A percentile compares a stretch with the other conserved stretches of the same genome.
phyloP scores from a whole-genome alignment of 176 grass and related monocot species.

The Canna indica region DNA sequence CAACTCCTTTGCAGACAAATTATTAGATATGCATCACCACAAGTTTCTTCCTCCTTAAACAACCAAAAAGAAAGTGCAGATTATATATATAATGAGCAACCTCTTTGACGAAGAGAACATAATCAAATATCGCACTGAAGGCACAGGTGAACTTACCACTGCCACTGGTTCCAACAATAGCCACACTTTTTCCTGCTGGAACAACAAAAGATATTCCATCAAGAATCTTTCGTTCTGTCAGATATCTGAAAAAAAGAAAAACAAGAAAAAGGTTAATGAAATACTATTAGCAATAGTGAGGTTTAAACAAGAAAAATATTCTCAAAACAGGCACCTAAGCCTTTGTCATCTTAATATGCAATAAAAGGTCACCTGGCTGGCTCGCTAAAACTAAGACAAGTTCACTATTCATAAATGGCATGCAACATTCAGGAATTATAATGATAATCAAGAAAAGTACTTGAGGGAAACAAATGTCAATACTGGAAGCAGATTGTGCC shows the following conservation, averaged over 20 bases:
- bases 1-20: not conserved
- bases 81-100: not conserved
- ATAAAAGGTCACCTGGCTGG: not conserved
- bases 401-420: not conserved
- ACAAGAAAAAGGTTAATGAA: not conserved
- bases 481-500: no score
- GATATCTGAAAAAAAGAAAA: conserved; percentile 54
- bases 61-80: not conserved
- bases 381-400: not conserved
- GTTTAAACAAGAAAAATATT: not conserved
- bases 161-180: conserved; percentile 96
- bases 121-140: no score
- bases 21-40: not conserved
- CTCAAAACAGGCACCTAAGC: not conserved
- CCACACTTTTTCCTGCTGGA: conserved; percentile 78
- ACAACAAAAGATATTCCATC: conserved; percentile 79
- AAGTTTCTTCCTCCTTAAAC: no score
- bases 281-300: not conserved
- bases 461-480: no score
- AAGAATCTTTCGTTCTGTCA: conserved; percentile 85
- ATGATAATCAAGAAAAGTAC: no score
- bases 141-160: conserved; percentile 45
- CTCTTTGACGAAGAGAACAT: not conserved
- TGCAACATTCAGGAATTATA: not conserved
- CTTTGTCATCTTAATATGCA: not conserved